A percentile compares a stretch with the other conserved stretches of the same genome.
Evolutionary conservation across 1,284 basidiomycete species (phyloP).

Genomic region (Erythrobasidium hasegawianum): DNA sequence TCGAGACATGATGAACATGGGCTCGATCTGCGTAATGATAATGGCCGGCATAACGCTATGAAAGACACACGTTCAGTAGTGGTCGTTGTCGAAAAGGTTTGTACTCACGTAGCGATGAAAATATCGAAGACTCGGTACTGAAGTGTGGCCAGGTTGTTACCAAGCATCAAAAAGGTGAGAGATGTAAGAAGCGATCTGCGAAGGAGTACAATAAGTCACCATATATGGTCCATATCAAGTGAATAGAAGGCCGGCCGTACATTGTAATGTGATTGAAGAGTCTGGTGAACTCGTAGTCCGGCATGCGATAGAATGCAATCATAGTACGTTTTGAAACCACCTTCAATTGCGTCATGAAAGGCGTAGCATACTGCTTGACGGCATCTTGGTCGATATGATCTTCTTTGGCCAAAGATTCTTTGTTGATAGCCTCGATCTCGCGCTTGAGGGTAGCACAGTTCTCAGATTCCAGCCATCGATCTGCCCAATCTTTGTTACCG

Average conservation of each 20-base stretch:
- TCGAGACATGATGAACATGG: constrained; percentile 77
- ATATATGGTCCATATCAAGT: no score
- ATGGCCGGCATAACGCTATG: constrained; percentile 65
- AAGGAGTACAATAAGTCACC: no score
- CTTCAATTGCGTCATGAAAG: constrained; percentile 72
- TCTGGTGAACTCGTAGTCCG: constrained; percentile 74
- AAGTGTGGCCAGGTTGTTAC: constrained; percentile 63
- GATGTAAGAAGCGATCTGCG: constrained; percentile 66
- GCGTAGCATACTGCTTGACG: constrained; percentile 56
- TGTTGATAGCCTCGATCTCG: constrained; percentile 53
- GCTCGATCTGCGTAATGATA: constrained; percentile 75
- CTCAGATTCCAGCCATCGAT: constrained; percentile 48
- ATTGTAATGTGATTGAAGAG: constrained; percentile 59
- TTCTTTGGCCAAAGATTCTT: constrained; percentile 50
- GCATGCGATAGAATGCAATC: constrained; percentile 72
- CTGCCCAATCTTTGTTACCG: constrained; percentile 49
- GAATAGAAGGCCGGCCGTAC: background rate
- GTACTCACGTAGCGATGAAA: constrained; percentile 48
- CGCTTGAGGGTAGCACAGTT: constrained; percentile 48
- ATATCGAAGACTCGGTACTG: constrained; percentile 67
- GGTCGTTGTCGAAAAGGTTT: no score
- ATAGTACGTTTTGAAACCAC: constrained; percentile 71
- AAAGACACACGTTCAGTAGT: no score
- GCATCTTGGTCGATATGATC: constrained; percentile 44
- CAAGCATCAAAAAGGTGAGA: constrained; percentile 76